A percentile compares a stretch with the other conserved stretches of the same genome.
Evolutionary conservation across 768 basidiomycete genomes (phyloP).

Genomic region (Russula foetens): DNA sequence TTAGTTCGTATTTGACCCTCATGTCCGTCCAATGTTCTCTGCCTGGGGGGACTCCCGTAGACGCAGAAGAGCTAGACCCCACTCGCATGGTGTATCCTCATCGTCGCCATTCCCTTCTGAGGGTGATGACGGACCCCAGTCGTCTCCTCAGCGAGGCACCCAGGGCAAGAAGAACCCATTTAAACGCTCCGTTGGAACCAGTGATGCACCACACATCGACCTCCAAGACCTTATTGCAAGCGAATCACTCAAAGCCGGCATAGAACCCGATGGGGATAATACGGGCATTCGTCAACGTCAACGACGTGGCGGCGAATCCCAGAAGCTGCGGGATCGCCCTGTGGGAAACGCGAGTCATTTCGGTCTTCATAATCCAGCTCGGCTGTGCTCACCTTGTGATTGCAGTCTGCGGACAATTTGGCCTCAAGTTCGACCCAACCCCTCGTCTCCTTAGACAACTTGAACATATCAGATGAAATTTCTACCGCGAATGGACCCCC

Average conservation of each 20-base stretch:
- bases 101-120: constrained; percentile 1
- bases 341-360: constrained; percentile 2
- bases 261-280: constrained; percentile 2
- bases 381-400: neutral
- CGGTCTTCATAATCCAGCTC: neutral
- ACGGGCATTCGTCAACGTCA: constrained; percentile 8
- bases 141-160: neutral
- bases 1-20: constrained; percentile 19
- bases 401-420: neutral
- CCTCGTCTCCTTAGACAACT: neutral
- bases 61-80: constrained; percentile 6
- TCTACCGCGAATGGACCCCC: too few relatives aligned
- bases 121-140: neutral
- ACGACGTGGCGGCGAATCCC: neutral
- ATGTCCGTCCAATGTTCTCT: constrained; percentile 11
- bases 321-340: neutral
- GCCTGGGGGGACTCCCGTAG: constrained; percentile 13
- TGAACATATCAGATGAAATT: neutral
- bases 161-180: neutral
- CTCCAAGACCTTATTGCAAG: constrained; percentile 10
- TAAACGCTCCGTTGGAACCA: neutral
- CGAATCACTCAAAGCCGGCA: constrained; percentile 7
- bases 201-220: constrained; percentile 7
- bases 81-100: neutral
- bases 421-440: neutral